These are phyloP conservation scores for Apiotrichum brassicae DNA, from an alignment of 1,284 basidiomycete species.

Conservation along the genomic window DNA sequence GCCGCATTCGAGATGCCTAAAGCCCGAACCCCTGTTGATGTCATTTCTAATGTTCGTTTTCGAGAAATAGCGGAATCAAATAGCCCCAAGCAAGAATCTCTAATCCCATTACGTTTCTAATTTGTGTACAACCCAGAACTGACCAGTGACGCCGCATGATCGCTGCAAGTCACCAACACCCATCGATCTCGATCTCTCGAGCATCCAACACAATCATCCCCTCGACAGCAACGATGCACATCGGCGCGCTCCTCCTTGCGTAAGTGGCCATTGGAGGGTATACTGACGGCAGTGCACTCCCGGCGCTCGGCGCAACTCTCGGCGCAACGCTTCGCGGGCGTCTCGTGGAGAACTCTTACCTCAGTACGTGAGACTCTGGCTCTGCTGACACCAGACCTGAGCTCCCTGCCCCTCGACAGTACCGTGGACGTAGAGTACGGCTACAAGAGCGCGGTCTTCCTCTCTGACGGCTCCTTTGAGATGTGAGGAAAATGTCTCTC, in stretches of 20 bases:
- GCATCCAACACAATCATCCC: too few relatives aligned
- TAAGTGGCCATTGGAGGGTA: neutral
- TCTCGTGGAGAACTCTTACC: neutral
- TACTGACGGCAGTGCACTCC: neutral
- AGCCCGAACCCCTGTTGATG: too few relatives aligned
- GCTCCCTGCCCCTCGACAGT: constrained; percentile 20
- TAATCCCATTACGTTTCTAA: too few relatives aligned
- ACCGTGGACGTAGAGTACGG: constrained; percentile 32
- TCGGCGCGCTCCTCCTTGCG: constrained; percentile 4
- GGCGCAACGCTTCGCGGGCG: neutral
- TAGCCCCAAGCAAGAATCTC: too few relatives aligned
- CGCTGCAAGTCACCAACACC: too few relatives aligned
- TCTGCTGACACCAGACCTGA: constrained; percentile 4
- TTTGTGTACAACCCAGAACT: too few relatives aligned
- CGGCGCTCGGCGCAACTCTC: constrained; percentile 1
- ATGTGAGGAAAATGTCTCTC: constrained; percentile 19
- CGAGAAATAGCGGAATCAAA: neutral
- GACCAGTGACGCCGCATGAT: too few relatives aligned
- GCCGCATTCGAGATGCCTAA: too few relatives aligned
- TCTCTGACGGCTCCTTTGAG: constrained; percentile 33
- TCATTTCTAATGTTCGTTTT: neutral
- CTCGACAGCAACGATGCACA: neutral
- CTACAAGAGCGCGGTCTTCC: constrained; percentile 21
- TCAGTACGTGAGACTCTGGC: neutral
- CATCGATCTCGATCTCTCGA: too few relatives aligned